Base-by-base conservation (phyloP, 108 stramenopile species). In the Ochromonas danica region DNA sequence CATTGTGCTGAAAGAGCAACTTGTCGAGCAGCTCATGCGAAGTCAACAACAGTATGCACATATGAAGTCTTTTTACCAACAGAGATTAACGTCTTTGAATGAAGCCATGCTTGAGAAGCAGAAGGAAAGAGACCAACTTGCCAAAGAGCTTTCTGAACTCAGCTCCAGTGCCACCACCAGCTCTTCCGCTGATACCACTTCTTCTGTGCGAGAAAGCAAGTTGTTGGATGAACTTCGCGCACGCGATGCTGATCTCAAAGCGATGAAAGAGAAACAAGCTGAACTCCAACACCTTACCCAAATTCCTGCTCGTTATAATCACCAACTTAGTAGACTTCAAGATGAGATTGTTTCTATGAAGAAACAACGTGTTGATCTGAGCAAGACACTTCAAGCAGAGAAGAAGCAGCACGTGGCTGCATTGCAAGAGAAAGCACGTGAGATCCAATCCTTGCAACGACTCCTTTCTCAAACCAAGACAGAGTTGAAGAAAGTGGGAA, bases 1-100 rank as follows among this genome's bases (percentile, higher is more conserved):
- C 1, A 78, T 78, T 39, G 1, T 22, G 25, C 61, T 78, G 33
- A 78, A 78, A 43, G 78, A 78, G 22, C 60, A 78, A 22, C 14
- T 78, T 3, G 28, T 78, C 22, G 61, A 3, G 36, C 78, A 78
- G 3, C 22, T 78, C 1, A 38, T 25, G 3, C 25, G 22, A n/a
- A 25, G 14, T 25, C 45, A 61, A 27, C n/a, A 61, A 2, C 2
- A 78, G 22, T 78, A 78, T 43, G 61, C 61, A 2, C 22, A 6
- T 3, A 78, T 78, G 78, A 78, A 78, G 38, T 6, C 61, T 30
- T 78, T 62, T 39, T 78, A 78, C 22, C 43, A 78, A 67, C 3
- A 31, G 3, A 42, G n/a, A 43, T 39, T 78, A 39, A 1, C 2
- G 17, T 2, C 25, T 33, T 14, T 61, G 31, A 65, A 31, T 61